phyloP scores from a whole-genome alignment of 1,284 basidiomycete species.

The Ceratobasidium sp. region DNA sequence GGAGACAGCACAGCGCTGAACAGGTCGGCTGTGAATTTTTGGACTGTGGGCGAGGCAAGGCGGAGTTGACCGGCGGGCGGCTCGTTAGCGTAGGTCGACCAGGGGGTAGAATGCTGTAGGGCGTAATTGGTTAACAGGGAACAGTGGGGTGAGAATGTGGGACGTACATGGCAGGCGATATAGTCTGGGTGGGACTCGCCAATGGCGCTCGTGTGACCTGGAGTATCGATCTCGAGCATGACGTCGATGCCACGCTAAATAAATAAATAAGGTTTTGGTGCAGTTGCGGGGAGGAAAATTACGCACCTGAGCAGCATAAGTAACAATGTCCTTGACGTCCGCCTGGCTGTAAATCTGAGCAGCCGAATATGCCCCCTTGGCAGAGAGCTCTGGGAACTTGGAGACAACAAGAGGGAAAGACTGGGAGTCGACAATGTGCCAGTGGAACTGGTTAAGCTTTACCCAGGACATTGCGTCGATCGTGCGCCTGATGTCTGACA shows the following conservation, averaged over 20 bases:
- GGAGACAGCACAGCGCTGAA: slow-evolving; percentile 57
- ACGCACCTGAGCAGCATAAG: slow-evolving; percentile 76
- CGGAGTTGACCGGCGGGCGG: slow-evolving; percentile 86
- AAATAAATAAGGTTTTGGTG: neutral
- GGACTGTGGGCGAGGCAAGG: slow-evolving; percentile 63
- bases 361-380: slow-evolving; percentile 75
- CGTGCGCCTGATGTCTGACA: slow-evolving; percentile 73
- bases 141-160: slow-evolving; percentile 3
- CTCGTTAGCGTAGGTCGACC: slow-evolving; percentile 56
- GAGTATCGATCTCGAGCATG: slow-evolving; percentile 80
- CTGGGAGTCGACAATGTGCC: slow-evolving; percentile 68
- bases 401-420: slow-evolving; percentile 76
- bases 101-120: slow-evolving; percentile 16
- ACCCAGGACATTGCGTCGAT: slow-evolving; percentile 88
- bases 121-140: slow-evolving; percentile 7
- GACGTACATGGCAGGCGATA: slow-evolving; percentile 77
- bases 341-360: slow-evolving; percentile 66
- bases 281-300: slow-evolving; percentile 5
- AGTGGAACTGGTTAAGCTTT: slow-evolving; percentile 64
- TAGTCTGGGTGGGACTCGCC: slow-evolving; percentile 73
- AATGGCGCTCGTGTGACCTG: slow-evolving; percentile 78
- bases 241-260: slow-evolving; percentile 81
- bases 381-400: slow-evolving; percentile 69
- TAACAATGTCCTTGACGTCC: slow-evolving; percentile 72
- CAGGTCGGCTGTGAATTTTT: slow-evolving; percentile 62